Conservation (phyloP, 192 early-diverging fungal species). For the Thoreauomyces humboldtii region DNA sequence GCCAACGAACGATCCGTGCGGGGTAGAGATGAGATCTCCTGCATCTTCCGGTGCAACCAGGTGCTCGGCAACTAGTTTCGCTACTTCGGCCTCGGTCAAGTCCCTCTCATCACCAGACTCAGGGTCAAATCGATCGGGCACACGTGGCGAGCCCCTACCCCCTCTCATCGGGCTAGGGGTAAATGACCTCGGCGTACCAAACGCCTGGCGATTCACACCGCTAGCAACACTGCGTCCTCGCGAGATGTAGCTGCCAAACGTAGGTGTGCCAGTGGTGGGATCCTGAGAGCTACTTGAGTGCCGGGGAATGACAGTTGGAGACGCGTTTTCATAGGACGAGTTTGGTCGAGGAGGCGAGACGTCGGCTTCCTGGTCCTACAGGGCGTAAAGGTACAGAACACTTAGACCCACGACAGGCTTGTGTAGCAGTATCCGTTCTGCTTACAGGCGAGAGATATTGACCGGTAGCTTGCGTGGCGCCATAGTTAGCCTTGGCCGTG, state of each 20-base stretch:
- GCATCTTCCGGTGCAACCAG: conserved; percentile 26
- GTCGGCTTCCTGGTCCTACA: too few species aligned
- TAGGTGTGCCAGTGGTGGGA: not conserved
- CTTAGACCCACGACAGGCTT: too few species aligned
- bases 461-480: too few species aligned
- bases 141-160: not conserved
- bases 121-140: not conserved
- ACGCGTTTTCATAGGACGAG: not conserved
- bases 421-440: too few species aligned
- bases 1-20: conserved; percentile 28
- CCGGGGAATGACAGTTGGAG: not conserved
- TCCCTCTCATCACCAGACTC: not conserved
- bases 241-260: conserved; percentile 7
- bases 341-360: too few species aligned
- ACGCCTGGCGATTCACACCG: not conserved
- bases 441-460: too few species aligned
- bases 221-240: not conserved
- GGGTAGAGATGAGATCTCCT: not conserved
- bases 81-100: conserved; percentile 22
- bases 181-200: conserved; percentile 24
- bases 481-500: too few species aligned
- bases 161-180: conserved; percentile 5
- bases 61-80: conserved; percentile 34
- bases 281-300: not conserved
- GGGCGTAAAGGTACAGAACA: too few species aligned